Evolutionary conservation across 202 grass and related monocot species (phyloP), one percentile per base, ranked within the genome.

Genomic region (Carex arenaria): DNA sequence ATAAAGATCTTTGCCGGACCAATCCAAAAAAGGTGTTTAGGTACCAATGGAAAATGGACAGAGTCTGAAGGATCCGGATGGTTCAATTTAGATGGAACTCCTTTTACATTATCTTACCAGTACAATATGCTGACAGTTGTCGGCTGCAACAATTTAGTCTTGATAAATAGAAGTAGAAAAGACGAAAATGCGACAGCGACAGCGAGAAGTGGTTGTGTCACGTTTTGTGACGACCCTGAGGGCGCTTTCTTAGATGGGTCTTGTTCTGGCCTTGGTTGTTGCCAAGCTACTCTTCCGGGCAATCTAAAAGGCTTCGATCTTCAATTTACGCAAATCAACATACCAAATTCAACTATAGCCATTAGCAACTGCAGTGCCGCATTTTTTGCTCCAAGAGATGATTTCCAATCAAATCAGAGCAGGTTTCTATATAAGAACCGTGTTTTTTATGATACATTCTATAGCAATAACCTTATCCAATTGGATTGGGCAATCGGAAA

Each of bases 401-500:
- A 32, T 32, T 32, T 32, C 1, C 26, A 26, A 26, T 32, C 31
- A 32, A 32, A 32, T 32, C 31, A 32, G 31, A 32, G 1, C 1
- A 2, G 1, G 31, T 2, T 2, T 32, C 31, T 32, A 0, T 32
- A 2, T 32, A n/a, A n/a, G n/a, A 1, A 32, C 3, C 3, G n/a
- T n/a, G n/a, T n/a, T n/a, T n/a, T n/a, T n/a, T n/a, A n/a, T n/a
- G n/a, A n/a, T n/a, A 3, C 1, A 2, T 0, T 32, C 31, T 14
- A 20, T 31, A 34, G 47, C 6, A 80, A 32, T 75, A 23, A 26
- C 18, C 2, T 30, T 10, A 53, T 91, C 36, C 56, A 73, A 52
- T 83, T 91, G 7, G 86, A 91, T 18, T 91, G 86, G 89, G 76
- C 64, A 18, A 88, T 91, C n/a, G 6, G 32, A 4, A 42, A 77